These are phyloP conservation scores for Hymenoscyphus infarciens DNA, from an alignment of 2,329 filamentous ascomycete genomes.

Conservation along the genomic window DNA sequence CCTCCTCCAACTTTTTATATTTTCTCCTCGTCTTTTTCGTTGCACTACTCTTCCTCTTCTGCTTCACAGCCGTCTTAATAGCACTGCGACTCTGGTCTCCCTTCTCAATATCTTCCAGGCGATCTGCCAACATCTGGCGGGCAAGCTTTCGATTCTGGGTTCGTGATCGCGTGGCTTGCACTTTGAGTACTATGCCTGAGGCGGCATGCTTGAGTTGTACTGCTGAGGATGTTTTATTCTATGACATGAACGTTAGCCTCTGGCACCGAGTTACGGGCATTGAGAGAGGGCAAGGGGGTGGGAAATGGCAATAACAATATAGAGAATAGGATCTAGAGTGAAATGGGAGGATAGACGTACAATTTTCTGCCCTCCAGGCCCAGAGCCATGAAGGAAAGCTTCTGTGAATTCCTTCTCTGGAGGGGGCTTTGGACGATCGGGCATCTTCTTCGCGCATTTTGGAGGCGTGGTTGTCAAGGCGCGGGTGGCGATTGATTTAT, in stretches of 20 bases:
- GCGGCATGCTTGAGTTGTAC: slow-evolving; percentile 89
- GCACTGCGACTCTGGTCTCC: slow-evolving; percentile 66
- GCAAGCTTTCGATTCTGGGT: slow-evolving; percentile 86
- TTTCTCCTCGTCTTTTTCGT: slow-evolving; percentile 82
- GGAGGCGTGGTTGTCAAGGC: slow-evolving; percentile 20
- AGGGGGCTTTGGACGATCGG: slow-evolving; percentile 61
- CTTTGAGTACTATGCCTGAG: slow-evolving; percentile 91
- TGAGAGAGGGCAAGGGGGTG: not conserved
- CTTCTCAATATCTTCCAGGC: slow-evolving; percentile 65
- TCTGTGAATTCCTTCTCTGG: slow-evolving; percentile 78
- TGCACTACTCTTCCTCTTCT: slow-evolving; percentile 69
- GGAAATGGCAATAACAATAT: not conserved
- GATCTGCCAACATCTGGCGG: slow-evolving; percentile 56
- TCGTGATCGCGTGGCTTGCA: slow-evolving; percentile 83
- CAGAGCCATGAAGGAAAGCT: slow-evolving; percentile 83
- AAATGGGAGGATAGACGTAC: slow-evolving; percentile 42
- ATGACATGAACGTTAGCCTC: slow-evolving; percentile 11
- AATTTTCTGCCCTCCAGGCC: slow-evolving; percentile 95
- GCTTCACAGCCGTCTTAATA: slow-evolving; percentile 60
- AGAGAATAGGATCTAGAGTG: not conserved
- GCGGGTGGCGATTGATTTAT: slow-evolving; percentile 9
- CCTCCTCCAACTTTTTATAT: slow-evolving; percentile 55
- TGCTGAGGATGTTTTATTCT: slow-evolving; percentile 96
- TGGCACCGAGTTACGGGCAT: not conserved
- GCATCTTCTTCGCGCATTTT: slow-evolving; percentile 55